These are phyloP conservation scores for Ophiocordyceps sinensis DNA, from an alignment of 2,329 filamentous ascomycete genomes.

Conservation along the genomic window DNA sequence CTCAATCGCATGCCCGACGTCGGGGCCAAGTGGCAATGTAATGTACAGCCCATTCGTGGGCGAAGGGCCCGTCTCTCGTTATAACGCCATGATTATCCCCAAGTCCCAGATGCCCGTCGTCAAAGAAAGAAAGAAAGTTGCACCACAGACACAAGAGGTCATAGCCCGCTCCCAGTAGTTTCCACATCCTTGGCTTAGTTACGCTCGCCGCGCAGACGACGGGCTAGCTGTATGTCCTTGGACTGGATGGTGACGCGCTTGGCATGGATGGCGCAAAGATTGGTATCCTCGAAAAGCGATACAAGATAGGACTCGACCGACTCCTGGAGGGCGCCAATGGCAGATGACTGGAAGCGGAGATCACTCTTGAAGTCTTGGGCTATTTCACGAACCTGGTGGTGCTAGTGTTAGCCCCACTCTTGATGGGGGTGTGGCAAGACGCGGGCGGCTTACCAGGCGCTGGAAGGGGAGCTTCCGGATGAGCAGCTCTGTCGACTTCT, in stretches of 20 bases:
- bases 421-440: slow-evolving; percentile 5
- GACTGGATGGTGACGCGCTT: slow-evolving; percentile 98
- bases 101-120: slow-evolving; percentile 21
- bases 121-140: no score
- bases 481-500: slow-evolving; percentile 91
- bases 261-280: slow-evolving; percentile 96
- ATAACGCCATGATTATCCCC: slow-evolving; percentile 32
- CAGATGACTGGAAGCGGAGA: slow-evolving; percentile 94
- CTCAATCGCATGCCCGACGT: no score
- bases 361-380: slow-evolving; percentile 92
- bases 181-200: slow-evolving; percentile 40
- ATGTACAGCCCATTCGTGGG: slow-evolving; percentile 27
- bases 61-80: slow-evolving; percentile 22
- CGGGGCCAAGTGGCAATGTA: slow-evolving; percentile 11
- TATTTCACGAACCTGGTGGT: slow-evolving; percentile 66
- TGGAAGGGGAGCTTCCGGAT: slow-evolving; percentile 98
- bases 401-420: neutral
- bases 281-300: slow-evolving; percentile 96
- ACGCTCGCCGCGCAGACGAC: slow-evolving; percentile 86
- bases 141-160: slow-evolving; percentile 21
- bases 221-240: slow-evolving; percentile 94
- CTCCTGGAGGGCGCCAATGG: slow-evolving; percentile 95
- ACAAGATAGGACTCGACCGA: slow-evolving; percentile 98
- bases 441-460: slow-evolving; percentile 50
- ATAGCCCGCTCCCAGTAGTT: slow-evolving; percentile 11